These are phyloP conservation scores for Tolypocladium paradoxum DNA, from an alignment of 2,329 filamentous ascomycete species.

Conservation along the genomic window DNA sequence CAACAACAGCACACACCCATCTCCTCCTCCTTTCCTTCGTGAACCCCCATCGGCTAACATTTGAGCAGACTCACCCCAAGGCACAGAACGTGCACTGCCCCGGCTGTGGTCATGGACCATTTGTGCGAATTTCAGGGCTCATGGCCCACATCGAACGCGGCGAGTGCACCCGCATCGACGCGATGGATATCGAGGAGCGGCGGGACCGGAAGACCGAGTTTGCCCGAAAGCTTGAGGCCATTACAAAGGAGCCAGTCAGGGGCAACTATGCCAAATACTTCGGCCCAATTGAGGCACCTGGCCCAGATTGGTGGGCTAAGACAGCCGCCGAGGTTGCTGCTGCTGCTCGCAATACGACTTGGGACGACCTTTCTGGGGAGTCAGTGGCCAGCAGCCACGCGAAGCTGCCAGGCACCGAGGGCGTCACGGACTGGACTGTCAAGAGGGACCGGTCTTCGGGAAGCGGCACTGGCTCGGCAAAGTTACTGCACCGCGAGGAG, in stretches of 20 bases:
- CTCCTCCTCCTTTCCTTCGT: not conserved
- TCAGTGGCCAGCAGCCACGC: not conserved
- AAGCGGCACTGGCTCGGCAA: not conserved
- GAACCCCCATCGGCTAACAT: not conserved
- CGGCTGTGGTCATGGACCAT: slow-evolving; percentile 29
- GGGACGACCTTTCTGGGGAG: not conserved
- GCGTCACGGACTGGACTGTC: not conserved
- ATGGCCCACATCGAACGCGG: slow-evolving; percentile 34
- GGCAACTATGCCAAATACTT: slow-evolving; percentile 16
- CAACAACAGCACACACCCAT: not conserved
- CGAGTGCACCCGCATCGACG: slow-evolving; percentile 26
- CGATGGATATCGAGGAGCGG: slow-evolving; percentile 17
- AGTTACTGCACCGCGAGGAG: not conserved
- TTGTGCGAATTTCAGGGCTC: slow-evolving; percentile 24
- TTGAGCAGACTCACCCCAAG: slow-evolving; percentile 8
- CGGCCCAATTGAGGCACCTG: not conserved
- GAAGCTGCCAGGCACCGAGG: not conserved
- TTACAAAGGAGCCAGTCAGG: slow-evolving; percentile 16
- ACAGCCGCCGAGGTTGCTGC: not conserved
- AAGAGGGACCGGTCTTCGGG: not conserved
- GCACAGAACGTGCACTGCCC: slow-evolving; percentile 34
- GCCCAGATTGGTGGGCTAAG: not conserved
- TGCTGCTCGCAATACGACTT: not conserved
- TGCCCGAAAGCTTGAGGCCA: slow-evolving; percentile 14
- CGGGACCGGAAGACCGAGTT: slow-evolving; percentile 28